Conservation (phyloP, 108 stramenopile genomes). For the Cyclotella cryptica region DNA sequence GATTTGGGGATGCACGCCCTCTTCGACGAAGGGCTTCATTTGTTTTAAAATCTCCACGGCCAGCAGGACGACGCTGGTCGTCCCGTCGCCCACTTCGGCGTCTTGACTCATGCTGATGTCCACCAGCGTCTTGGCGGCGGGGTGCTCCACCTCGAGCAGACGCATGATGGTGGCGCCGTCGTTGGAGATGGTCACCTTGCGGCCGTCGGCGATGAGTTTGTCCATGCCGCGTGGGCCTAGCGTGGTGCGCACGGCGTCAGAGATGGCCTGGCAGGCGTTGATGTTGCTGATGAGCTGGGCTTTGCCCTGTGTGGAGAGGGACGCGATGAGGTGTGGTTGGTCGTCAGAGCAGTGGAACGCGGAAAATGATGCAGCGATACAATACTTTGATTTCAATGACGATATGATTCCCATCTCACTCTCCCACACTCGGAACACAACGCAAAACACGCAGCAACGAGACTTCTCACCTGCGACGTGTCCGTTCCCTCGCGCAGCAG, state of each 20-base stretch:
- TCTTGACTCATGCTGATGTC: conserved; percentile 99
- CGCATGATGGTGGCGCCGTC: conserved; percentile 99
- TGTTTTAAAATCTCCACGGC: conserved; percentile 95
- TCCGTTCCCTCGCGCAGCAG: conserved; percentile 99
- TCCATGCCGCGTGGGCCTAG: conserved; percentile 99
- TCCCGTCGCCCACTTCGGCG: conserved; percentile 98
- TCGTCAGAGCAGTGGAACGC: background rate
- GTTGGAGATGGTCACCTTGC: conserved; percentile 94
- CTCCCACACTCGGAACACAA: too few relatives aligned
- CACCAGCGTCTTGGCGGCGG: conserved; percentile 97
- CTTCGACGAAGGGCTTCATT: conserved; percentile 97
- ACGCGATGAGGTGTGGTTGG: background rate
- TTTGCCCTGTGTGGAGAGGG: conserved; percentile 81
- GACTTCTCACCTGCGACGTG: conserved; percentile 86
- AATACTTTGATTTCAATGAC: background rate
- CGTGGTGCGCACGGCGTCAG: conserved; percentile 95
- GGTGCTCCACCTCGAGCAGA: conserved; percentile 98
- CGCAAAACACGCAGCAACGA: background rate
- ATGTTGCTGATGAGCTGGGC: conserved; percentile 99
- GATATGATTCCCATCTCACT: too few relatives aligned
- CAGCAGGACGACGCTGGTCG: conserved; percentile 95
- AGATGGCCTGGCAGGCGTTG: conserved; percentile 98
- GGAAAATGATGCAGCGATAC: background rate
- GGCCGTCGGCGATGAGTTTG: conserved; percentile 94
- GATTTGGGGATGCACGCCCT: conserved; percentile 98